Percentiles rank a stretch among this genome's conserved stretches.
Conservation (phyloP, 805 yeast genomes). For the Metschnikowia gruessii region DNA sequence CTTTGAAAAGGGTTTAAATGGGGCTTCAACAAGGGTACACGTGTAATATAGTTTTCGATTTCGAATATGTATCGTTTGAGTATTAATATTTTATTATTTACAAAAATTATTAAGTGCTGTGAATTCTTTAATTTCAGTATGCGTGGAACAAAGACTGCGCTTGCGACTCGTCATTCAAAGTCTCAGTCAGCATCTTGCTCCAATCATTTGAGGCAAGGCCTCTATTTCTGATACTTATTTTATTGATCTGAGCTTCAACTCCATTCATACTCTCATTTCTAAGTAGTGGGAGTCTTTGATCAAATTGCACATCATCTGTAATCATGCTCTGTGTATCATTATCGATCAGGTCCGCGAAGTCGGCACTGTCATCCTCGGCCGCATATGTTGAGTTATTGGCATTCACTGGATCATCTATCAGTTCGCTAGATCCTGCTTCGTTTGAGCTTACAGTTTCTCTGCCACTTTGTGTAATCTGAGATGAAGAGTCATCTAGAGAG, state of each 20-base stretch:
- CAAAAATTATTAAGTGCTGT: too few species aligned
- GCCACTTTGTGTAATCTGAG: constrained; percentile 2
- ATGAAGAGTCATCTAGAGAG: constrained; percentile 3
- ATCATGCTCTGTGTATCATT: constrained; percentile 15
- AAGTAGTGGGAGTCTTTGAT: constrained; percentile 28
- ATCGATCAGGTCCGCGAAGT: not conserved
- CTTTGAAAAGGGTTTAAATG: not conserved
- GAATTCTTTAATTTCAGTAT: constrained; percentile 7
- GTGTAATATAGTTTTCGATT: too few species aligned
- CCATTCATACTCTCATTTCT: constrained; percentile 23
- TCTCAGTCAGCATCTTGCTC: constrained; percentile 25
- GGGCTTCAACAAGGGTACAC: too few species aligned
- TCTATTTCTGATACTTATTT: not conserved
- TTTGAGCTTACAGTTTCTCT: not conserved
- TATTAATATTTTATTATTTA: too few species aligned
- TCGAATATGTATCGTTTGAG: too few species aligned
- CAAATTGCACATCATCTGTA: constrained; percentile 22
- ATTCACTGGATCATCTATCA: not conserved
- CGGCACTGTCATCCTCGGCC: not conserved
- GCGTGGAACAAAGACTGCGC: constrained; percentile 26
- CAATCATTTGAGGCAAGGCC: constrained; percentile 3
- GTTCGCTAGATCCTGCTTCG: constrained; percentile 1
- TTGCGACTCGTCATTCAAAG: constrained; percentile 20
- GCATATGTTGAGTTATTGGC: not conserved
- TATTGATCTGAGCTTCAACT: constrained; percentile 11